Conservation (phyloP, 2,329 filamentous ascomycete species). For the Verticillium dahliae region DNA sequence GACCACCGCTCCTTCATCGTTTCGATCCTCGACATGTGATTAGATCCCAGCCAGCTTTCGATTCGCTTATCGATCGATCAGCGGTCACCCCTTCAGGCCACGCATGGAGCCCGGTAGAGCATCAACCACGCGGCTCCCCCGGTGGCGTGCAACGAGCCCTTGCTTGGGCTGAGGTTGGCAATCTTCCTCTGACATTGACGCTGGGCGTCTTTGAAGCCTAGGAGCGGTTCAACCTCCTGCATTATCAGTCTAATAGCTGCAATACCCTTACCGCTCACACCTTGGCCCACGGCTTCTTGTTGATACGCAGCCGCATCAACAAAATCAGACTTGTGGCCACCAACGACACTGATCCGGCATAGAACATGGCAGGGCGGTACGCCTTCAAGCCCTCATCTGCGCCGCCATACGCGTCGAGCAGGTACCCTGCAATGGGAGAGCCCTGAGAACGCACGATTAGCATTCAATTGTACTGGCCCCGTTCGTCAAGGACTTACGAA, state of each 20-base stretch:
- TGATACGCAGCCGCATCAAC: slow-evolving; percentile 35
- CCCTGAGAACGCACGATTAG: slow-evolving; percentile 24
- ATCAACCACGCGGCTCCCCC: neutral
- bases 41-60: neutral
- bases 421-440: slow-evolving; percentile 53
- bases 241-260: neutral
- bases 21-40: neutral
- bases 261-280: slow-evolving; percentile 15
- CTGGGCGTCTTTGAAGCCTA: neutral
- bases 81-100: neutral
- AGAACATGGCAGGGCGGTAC: slow-evolving; percentile 56
- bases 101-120: neutral
- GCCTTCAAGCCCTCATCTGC: slow-evolving; percentile 39
- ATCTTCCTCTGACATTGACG: neutral
- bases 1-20: neutral
- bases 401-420: slow-evolving; percentile 49
- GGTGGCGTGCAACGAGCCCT: too few relatives aligned
- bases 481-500: slow-evolving; percentile 32
- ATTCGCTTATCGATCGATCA: neutral
- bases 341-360: slow-evolving; percentile 47
- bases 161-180: neutral
- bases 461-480: neutral
- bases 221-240: neutral
- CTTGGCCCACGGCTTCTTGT: slow-evolving; percentile 26
- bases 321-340: slow-evolving; percentile 34